A percentile compares a stretch with the other conserved stretches of the same genome.
Conservation (phyloP, 257 asterid genomes). For the Coffea canephora region DNA sequence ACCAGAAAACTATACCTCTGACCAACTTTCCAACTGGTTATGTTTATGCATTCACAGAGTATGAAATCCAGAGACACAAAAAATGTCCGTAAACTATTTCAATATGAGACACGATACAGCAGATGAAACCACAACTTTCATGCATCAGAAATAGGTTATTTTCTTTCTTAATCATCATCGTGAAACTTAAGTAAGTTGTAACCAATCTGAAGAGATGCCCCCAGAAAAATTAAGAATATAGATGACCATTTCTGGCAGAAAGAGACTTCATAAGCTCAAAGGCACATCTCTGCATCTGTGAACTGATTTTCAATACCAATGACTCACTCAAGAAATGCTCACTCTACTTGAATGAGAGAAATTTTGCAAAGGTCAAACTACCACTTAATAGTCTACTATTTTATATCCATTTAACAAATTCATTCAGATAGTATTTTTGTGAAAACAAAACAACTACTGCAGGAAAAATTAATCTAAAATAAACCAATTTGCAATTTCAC, state of each 20-base stretch:
- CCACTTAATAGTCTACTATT: no score
- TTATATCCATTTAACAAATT: no score
- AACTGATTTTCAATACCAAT: background rate
- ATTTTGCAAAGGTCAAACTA: no score
- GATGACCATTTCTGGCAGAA: background rate
- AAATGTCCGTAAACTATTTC: background rate
- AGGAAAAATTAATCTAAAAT: no score
- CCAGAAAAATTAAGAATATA: background rate
- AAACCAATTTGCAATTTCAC: no score
- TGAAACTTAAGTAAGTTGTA: background rate
- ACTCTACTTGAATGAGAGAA: no score
- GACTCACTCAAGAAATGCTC: no score
- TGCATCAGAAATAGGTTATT: background rate
- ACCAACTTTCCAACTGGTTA: no score
- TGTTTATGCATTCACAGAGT: no score
- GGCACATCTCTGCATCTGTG: background rate
- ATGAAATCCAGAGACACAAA: background rate
- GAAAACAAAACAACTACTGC: no score
- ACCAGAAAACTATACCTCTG: slow-evolving; percentile 33
- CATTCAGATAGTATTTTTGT: no score
- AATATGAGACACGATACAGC: background rate
- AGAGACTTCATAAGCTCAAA: background rate
- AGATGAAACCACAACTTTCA: background rate
- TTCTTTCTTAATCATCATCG: background rate
- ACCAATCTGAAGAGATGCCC: background rate